Evolutionary conservation across 1,284 basidiomycete genomes (phyloP), one percentile per base, ranked within the genome.

Genomic region (Leucoagaricus sp.): DNA sequence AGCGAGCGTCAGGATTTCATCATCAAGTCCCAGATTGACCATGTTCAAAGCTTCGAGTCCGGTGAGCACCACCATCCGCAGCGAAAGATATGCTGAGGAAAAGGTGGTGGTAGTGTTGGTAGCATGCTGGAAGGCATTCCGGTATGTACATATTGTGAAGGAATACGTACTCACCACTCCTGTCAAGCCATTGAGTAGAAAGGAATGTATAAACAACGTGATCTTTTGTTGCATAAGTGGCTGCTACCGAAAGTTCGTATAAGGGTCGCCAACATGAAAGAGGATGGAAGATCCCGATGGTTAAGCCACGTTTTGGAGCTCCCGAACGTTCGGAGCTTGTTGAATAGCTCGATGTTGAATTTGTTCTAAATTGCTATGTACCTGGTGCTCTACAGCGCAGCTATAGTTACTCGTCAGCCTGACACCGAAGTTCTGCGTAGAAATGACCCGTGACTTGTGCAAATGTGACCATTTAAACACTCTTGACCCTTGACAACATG

Each of bases 91-190:
- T 6, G 34, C 33, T 31, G 33, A 23, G 25, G 29, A 33, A n/a
- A 28, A 7, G 51, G 15, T 42, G 23, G 42, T 26, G 7, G 41
- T 25, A n/a, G n/a, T n/a, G n/a, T n/a, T n/a, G 19, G 51, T 33
- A 53, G 33, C 51, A 53, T 53, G n/a, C n/a, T 26, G 33, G n/a
- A 53, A n/a, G 28, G 21, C 19, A 17, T 52, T 52, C 23, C 21
- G 21, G n/a, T 41, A 31, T 17, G 50, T 34, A 26, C 17, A 33
- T 45, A 26, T 21, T 40, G 23, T 29, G 34, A n/a, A 5, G 36
- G 4, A 8, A 21, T 53, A 45, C 44, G 19, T 53, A 26, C 19
- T 17, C 40, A 23, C 1, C 4, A n/a, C 23, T 38, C 42, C 36
- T 53, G 23, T 17, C 21, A 33, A 21, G 23, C 2, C 1, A 17